Percentiles rank a stretch among this genome's conserved stretches.
Conservation (phyloP, 2,329 filamentous ascomycete genomes). For the Talaromyces sp. region DNA sequence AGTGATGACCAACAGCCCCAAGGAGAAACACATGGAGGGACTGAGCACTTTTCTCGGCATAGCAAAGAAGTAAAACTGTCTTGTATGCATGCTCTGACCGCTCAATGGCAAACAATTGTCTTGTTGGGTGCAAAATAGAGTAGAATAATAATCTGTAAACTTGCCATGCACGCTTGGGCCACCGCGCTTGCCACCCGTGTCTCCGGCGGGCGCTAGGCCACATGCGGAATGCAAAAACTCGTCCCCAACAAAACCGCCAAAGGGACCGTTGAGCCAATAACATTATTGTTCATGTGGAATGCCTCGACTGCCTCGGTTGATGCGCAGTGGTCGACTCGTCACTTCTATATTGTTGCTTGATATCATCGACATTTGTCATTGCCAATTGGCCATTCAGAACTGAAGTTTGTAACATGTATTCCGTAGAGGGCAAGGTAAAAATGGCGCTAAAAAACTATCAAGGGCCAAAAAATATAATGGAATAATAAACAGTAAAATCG, state of each 20-base stretch:
- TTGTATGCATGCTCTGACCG: background rate
- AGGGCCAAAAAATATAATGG: background rate
- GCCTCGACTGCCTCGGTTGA: background rate
- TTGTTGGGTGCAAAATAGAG: too few relatives aligned
- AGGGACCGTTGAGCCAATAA: background rate
- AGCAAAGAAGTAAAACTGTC: too few relatives aligned
- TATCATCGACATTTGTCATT: background rate
- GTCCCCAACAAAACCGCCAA: background rate
- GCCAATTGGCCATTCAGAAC: background rate
- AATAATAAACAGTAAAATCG: background rate
- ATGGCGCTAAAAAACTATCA: background rate
- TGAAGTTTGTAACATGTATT: background rate
- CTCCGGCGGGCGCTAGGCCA: background rate
- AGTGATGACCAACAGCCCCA: background rate
- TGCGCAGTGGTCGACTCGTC: background rate
- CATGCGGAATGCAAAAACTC: background rate
- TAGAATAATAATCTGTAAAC: too few relatives aligned
- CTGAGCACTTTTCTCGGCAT: too few relatives aligned
- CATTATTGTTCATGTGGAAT: background rate
- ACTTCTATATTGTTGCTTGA: background rate
- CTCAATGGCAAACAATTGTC: background rate
- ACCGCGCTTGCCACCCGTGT: background rate
- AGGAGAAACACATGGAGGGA: background rate
- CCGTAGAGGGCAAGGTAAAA: background rate
- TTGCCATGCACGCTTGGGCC: background rate